Percentiles rank a stretch among this genome's conserved stretches.
Conservation (phyloP, 2,329 filamentous ascomycete species). For the Colletotrichum navitas region DNA sequence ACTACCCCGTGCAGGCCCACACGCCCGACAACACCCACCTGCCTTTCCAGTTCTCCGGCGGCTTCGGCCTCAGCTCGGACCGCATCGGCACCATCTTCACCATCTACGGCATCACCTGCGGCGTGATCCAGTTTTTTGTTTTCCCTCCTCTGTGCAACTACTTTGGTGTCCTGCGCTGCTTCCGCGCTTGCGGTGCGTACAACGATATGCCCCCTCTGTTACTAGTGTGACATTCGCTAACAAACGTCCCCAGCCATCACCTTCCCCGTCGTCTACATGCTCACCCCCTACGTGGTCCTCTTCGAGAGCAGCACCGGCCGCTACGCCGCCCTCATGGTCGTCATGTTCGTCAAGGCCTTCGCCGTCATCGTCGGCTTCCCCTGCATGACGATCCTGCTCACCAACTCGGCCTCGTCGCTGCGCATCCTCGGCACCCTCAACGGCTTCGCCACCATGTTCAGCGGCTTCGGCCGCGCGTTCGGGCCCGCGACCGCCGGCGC, state of each 20-base stretch:
- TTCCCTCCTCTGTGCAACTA: conserved; percentile 82
- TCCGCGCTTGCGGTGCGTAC: conserved; percentile 69
- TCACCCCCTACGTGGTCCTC: conserved; percentile 85
- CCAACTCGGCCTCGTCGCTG: conserved; percentile 87
- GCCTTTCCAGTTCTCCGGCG: conserved; percentile 86
- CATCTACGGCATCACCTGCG: conserved; percentile 82
- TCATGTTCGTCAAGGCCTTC: conserved; percentile 82
- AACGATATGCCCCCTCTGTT: neutral
- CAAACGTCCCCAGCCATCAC: conserved; percentile 59
- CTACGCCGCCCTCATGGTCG: conserved; percentile 70
- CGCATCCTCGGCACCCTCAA: conserved; percentile 92
- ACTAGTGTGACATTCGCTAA: neutral
- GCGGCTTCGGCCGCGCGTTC: conserved; percentile 81
- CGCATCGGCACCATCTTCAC: conserved; percentile 90
- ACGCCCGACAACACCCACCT: conserved; percentile 70
- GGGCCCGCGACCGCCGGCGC: conserved; percentile 82
- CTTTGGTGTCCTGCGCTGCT: conserved; percentile 81
- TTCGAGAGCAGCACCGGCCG: conserved; percentile 62
- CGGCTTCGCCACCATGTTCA: conserved; percentile 87
- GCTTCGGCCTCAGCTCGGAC: conserved; percentile 79
- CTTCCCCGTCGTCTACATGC: conserved; percentile 81
- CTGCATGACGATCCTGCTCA: conserved; percentile 87
- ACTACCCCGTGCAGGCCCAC: conserved; percentile 73
- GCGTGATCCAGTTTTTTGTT: conserved; percentile 85
- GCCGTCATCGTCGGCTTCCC: conserved; percentile 89